Evolutionary conservation across 768 basidiomycete species (phyloP), one percentile per base, ranked within the genome.

Genomic region (Neoboletus subvelutipes): DNA sequence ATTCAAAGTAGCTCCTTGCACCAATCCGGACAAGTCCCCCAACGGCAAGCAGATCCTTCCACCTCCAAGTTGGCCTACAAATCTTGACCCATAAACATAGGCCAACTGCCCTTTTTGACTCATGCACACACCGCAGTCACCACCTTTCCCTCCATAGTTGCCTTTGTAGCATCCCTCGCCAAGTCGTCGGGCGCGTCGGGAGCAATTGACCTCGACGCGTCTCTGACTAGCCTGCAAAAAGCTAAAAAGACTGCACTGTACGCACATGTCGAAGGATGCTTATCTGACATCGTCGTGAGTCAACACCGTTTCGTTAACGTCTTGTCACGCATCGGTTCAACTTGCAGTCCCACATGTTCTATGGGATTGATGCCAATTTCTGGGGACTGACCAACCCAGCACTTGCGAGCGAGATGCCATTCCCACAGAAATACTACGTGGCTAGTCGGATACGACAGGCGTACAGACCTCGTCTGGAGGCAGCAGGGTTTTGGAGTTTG

Each of bases 351-450:
- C 79, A 88, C 64, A 77, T 78, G 58, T 74, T 88, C 33, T 92
- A 84, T 64, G 82, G 86, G 12, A 73, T 81, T 36, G 72, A 80
- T 17, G 76, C 74, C 34, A 93, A 93, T 61, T 92, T 87, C 79
- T 71, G 65, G 55, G 73, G 74, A 11, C 61, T 89, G 54, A 87
- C 80, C 12, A 78, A 79, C 36, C 81, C 80, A 4, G 71, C 77
- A 0, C 71, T 92, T 40, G 81, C 79, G 1, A 78, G 79, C 7
- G 69, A 84, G 61, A 83, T 88, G 52, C 79, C 83, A 15, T 53
- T 87, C 3, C 90, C 89, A 1, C 87, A 88, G 63, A 79, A 83
- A 10, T 92, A 90, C 67, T 93, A 87, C 64, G 81, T 89, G 8
- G 86, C 90, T 0, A 65, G 69, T 6, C 80, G 89, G 18, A 78